Evolutionary conservation across 2,329 filamentous ascomycete species (phyloP), one percentile per base, ranked within the genome.

Genomic region (Pseudocercospora musae): DNA sequence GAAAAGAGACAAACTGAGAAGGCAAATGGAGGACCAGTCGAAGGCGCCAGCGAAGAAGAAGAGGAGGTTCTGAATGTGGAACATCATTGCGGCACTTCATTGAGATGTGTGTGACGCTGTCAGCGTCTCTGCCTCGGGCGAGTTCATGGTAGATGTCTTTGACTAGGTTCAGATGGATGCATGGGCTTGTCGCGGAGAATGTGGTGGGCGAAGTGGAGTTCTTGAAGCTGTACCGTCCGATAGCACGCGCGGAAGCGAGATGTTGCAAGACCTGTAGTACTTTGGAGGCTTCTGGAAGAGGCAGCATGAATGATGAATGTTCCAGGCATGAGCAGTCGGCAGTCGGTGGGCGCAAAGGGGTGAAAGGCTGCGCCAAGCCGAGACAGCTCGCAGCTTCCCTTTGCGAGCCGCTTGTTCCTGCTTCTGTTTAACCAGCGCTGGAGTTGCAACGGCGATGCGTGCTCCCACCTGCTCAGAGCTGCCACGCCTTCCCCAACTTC

Each of bases 1-100:
- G 58, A 86, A 81, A 67, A 77, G 85, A 11, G 78, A 82, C 55
- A 82, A 85, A 69, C 70, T 88, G 63, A 87, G 86, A 70, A 77
- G 81, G 18, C 76, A 81, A 46, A 69, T 85, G 15, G 81, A 81
- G 57, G 76, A 75, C 59, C 83, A 82, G 69, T 79, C 80, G 27
- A 83, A 82, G 66, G 80, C 78, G 57, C 78, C 80, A 9, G 77
- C 72, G 18, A 87, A 83, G 77, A 87, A 86, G 78, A 85, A 82
- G 71, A 73, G 84, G 60, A 84, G 77, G 62, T 86, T 86, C 65
- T 86, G 71, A 33, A 77, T 13, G 21, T 7, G 13, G 10, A 15
- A 3, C 9, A 21, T 21, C 1, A 15, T 48, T 48, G 6, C 1
- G 10, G 18, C 1, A 8, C 4, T 40, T 4, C 37, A 11, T 3